These are phyloP conservation scores for peach (Prunus persica) DNA, from an alignment of 306 rosid genomes.

Conservation along the genomic window DNA sequence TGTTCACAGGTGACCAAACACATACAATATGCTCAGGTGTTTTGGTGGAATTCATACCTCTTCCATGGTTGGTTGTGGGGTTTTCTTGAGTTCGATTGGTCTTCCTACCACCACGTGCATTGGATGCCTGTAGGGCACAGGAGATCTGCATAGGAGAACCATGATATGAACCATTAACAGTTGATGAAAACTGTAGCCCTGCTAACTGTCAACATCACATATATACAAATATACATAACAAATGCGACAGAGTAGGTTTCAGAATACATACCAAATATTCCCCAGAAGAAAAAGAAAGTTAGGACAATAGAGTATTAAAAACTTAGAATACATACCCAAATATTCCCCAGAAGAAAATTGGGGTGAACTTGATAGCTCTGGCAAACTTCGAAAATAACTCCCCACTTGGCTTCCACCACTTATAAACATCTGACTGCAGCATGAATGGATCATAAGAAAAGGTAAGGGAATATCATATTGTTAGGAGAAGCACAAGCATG, in stretches of 20 bases:
- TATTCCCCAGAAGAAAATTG: conserved; percentile 81
- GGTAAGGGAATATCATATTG: not conserved
- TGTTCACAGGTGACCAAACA: not conserved
- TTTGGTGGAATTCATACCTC: conserved; percentile 33
- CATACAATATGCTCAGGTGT: not conserved
- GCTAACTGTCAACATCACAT: not conserved
- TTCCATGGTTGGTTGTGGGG: conserved; percentile 66
- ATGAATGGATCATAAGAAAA: conserved; percentile 11
- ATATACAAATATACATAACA: not conserved
- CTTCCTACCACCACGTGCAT: conserved; percentile 86
- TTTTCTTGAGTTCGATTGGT: conserved; percentile 68
- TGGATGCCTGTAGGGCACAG: conserved; percentile 62
- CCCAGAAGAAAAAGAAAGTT: not conserved
- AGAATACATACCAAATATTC: no score
- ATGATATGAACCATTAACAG: not conserved
- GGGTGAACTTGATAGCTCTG: conserved; percentile 77
- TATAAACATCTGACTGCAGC: conserved; percentile 63
- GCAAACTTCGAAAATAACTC: conserved; percentile 54
- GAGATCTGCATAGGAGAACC: conserved; percentile 51
- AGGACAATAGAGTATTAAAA: not conserved
- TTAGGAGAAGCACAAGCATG: not conserved
- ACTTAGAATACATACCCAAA: conserved; percentile 66
- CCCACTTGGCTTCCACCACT: conserved; percentile 94
- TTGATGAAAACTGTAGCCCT: not conserved
- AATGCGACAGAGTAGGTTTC: not conserved